Percentiles rank a stretch among this genome's conserved stretches.
phyloP scores from a whole-genome alignment of 139 green algal genomes.

The Micromonas pusilla region DNA sequence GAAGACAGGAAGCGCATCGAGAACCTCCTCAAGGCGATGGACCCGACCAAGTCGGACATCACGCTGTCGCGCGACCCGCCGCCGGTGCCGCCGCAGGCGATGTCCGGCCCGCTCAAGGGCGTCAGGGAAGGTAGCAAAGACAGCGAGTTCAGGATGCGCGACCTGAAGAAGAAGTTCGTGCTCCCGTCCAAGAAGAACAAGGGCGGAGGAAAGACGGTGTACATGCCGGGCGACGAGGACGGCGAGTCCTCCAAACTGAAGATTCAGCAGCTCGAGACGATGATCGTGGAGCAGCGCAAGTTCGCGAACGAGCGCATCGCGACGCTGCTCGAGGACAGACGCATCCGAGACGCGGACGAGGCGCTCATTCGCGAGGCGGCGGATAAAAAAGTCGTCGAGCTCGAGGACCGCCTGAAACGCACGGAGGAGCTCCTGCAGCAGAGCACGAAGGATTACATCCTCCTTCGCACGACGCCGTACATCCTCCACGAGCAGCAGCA shows the following conservation, averaged over 20 bases:
- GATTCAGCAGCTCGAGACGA: constrained; percentile 67
- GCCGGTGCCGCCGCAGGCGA: constrained; percentile 23
- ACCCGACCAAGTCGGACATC: constrained; percentile 50
- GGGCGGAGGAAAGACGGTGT: constrained; percentile 43
- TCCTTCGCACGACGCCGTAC: constrained; percentile 25
- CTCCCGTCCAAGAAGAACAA: neutral
- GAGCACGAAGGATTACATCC: constrained; percentile 71
- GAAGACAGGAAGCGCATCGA: constrained; percentile 66
- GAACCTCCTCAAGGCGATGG: constrained; percentile 57
- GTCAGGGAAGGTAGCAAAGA: constrained; percentile 2
- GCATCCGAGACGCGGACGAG: constrained; percentile 63
- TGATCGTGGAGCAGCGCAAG: constrained; percentile 62
- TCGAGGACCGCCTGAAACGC: constrained; percentile 46
- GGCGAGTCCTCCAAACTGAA: constrained; percentile 65
- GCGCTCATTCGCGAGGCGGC: constrained; percentile 38
- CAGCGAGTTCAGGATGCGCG: too few relatives aligned
- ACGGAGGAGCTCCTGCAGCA: constrained; percentile 61
- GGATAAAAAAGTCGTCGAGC: constrained; percentile 39
- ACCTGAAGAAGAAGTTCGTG: too few relatives aligned
- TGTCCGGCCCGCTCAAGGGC: neutral
- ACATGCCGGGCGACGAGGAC: constrained; percentile 48
- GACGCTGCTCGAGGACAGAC: constrained; percentile 67
- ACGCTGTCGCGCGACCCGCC: constrained; percentile 39
- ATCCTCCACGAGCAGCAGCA: neutral
- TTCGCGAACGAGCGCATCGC: constrained; percentile 62